Evolutionary conservation across 1,284 basidiomycete genomes (phyloP).

Genomic region (Pulchroboletus neoregius): DNA sequence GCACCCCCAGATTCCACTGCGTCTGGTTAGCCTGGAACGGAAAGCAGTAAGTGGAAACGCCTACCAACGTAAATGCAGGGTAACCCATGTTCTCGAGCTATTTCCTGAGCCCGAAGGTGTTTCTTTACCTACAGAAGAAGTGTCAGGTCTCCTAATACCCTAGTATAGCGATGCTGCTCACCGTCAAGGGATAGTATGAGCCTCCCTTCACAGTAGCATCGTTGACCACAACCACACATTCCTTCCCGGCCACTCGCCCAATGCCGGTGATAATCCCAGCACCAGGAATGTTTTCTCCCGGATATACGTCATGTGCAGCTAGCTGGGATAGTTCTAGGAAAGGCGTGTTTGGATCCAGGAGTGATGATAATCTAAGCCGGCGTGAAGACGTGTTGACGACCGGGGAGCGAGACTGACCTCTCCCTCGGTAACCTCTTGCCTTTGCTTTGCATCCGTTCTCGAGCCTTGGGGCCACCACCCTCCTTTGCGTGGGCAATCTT

Average conservation of each 20-base stretch:
- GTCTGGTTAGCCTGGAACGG: constrained; percentile 12
- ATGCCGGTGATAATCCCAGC: constrained; percentile 93
- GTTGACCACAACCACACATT: constrained; percentile 89
- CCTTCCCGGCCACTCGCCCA: constrained; percentile 72
- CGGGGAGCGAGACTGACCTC: constrained; percentile 48
- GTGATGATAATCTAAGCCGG: constrained; percentile 47
- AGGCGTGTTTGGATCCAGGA: constrained; percentile 85
- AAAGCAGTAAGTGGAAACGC: constrained; percentile 11
- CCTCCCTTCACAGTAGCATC: constrained; percentile 94
- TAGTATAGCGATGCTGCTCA: constrained; percentile 31
- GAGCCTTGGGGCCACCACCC: constrained; percentile 67
- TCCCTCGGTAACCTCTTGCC: constrained; percentile 88
- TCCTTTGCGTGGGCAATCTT: constrained; percentile 55
- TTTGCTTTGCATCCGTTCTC: constrained; percentile 72
- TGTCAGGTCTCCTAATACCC: background rate
- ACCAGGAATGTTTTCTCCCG: constrained; percentile 73
- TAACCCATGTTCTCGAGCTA: constrained; percentile 84
- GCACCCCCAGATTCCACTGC: constrained; percentile 92
- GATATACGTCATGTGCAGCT: constrained; percentile 87
- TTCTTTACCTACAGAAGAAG: constrained; percentile 74
- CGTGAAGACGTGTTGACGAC: constrained; percentile 2
- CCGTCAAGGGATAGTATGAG: constrained; percentile 89
- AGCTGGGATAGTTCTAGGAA: constrained; percentile 87
- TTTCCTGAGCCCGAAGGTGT: constrained; percentile 89
- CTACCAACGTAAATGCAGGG: constrained; percentile 91